Base-by-base conservation (phyloP, 2,329 filamentous ascomycete genomes). In the Trichoderma sp. region DNA sequence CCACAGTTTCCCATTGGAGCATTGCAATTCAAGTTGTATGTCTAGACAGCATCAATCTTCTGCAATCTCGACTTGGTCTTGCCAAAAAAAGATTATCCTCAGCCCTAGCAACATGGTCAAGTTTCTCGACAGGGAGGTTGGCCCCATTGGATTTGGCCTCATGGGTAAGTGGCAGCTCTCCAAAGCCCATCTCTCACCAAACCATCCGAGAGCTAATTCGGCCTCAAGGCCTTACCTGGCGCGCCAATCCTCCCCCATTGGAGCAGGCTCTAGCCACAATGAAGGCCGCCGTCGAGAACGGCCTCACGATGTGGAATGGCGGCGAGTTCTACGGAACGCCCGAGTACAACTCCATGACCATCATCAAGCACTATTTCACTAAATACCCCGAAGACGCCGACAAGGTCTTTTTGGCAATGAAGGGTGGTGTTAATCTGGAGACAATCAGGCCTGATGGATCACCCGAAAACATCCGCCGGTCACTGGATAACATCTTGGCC, bases 321-420 rank as follows among this genome's bases (percentile, higher is more conserved):
- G 89, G 83, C 71, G 87, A 90, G 75, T 85, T 91, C 74, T 92
- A 92, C 78, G 89, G 89, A 49, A 80, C 82, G 0, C 83, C 84
- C 2, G 81, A 86, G 26, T 83, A 83, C 74, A 89, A 90, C 79
- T 81, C 77, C 74, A 87, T 90, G 73, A 84, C 85, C 32, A 79
- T 91, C 13, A 77, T 91, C 37, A 83, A 86, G 70, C 80, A 83
- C 34, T 91, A 91, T 79, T 90, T 91, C 74, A 82, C 82, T 30
- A 83, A 84, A 70, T 85, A 91, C 74, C 89, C 90, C 1, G 85
- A 89, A 71, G 86, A 91, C 71, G 87, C 88, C 6, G 80, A 84
- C 58, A 87, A 88, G 74, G 82, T 91, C 10, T 82, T 89, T 10
- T 77, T 91, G 52, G 84, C 83, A 72, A 83, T 91, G 75, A 91